A percentile compares a stretch with the other conserved stretches of the same genome.
Evolutionary conservation across 805 yeast species (phyloP).

Genomic region (Saccharomycopsis capsularis): DNA sequence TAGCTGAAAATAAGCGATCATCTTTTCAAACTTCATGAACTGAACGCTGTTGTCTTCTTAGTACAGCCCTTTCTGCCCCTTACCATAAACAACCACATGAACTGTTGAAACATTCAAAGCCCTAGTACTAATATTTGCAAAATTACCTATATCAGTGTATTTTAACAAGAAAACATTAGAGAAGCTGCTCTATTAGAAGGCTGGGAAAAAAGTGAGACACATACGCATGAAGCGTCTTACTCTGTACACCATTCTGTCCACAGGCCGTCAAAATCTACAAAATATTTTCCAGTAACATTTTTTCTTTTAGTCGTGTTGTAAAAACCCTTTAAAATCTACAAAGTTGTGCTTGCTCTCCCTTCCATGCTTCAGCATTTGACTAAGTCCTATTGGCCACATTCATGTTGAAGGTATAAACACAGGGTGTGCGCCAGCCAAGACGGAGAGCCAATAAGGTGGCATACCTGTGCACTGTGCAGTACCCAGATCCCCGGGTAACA

Average conservation of each 20-base stretch:
- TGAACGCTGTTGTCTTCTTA: slow-evolving; percentile 98
- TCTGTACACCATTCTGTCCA: slow-evolving; percentile 37
- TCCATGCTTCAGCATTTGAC: too few species aligned
- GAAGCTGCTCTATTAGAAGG: slow-evolving; percentile 35
- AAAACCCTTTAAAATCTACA: too few species aligned
- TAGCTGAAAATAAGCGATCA: slow-evolving; percentile 53
- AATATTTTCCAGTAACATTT: background rate
- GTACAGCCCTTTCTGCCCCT: slow-evolving; percentile 73
- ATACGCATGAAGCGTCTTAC: too few species aligned
- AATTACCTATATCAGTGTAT: slow-evolving; percentile 71
- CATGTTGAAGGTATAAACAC: too few species aligned
- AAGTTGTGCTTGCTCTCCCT: too few species aligned
- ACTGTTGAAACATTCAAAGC: too few species aligned
- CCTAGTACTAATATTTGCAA: slow-evolving; percentile 64
- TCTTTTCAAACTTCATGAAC: too few species aligned
- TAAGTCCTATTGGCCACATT: too few species aligned
- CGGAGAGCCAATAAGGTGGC: too few species aligned
- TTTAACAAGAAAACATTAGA: slow-evolving; percentile 40
- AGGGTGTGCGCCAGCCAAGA: too few species aligned
- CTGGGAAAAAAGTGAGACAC: slow-evolving; percentile 71
- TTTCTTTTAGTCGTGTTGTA: background rate
- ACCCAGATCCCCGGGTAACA: too few species aligned
- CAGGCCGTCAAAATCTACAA: slow-evolving; percentile 3
- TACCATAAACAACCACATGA: slow-evolving; percentile 68
- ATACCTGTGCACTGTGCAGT: too few species aligned